Base-by-base conservation (phyloP, 1,284 basidiomycete species). In the Tremellales sp. region DNA sequence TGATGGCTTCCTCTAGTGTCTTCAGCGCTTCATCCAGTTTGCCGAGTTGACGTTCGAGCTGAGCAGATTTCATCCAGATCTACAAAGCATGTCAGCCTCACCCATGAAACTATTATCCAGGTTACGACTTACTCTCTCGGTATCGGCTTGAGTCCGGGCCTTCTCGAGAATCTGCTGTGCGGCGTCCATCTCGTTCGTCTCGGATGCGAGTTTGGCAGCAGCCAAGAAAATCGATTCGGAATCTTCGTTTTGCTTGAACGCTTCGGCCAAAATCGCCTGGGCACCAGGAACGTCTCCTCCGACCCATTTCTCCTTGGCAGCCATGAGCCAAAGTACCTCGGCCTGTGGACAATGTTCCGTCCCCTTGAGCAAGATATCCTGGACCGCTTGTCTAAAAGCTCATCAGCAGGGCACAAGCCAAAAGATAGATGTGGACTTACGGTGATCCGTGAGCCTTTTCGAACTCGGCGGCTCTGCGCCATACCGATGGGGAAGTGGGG, bases 41-140 rank as follows among this genome's bases (percentile, higher is more conserved):
- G 1, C 86, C 86, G 67, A 93, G 86, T 65, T 94, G 87, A 3
- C 93, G 82, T 68, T 97, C 92, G 59, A 98, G 91, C 0, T 91
- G 87, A 1, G 88, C 92, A 4, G 88, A 91, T 73, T 98, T 98
- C 87, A 97, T 89, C 94, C 94, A 98, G 48, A 96, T 93, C 89
- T 92, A 62, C 4, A 17, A 29, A 24, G 33, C 40, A n/a, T n/a
- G 3, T 40, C 26, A 33, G 24, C 36, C 19, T 12, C 25, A n/a
- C n/a, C 23, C 17, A 17, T 37, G 25, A 29, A 10, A 2, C 24
- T 19, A 22, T 19, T 29, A n/a, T 33, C 43, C 43, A 31, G 43
- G 35, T 22, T 44, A 42, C 3, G 2, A 75, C 84, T 61, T 57
- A 93, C 92, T 69, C 91, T 77, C 61, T 92, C 85, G 0, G 92